phyloP scores from a whole-genome alignment of 768 basidiomycete genomes.

The Leccinum longicurvipes region DNA sequence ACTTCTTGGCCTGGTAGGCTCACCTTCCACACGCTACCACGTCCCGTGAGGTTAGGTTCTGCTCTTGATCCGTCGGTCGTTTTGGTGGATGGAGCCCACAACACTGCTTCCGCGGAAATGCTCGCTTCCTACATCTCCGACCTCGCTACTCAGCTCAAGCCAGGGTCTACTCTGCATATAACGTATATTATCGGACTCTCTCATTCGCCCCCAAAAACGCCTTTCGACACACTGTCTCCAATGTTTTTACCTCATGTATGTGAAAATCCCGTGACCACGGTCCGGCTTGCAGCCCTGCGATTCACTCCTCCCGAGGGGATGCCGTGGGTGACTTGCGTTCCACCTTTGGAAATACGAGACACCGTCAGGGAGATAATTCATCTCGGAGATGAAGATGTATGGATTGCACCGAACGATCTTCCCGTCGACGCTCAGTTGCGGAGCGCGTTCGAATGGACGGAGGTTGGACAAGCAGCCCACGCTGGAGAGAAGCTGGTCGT shows the following conservation, averaged over 20 bases:
- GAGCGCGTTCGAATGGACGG: conserved; percentile 51
- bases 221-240: conserved; percentile 65
- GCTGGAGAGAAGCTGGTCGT: conserved; percentile 51
- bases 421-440: conserved; percentile 35
- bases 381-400: conserved; percentile 40
- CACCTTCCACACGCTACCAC: conserved; percentile 52
- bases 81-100: conserved; percentile 94
- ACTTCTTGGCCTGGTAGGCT: conserved; percentile 83
- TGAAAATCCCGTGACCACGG: conserved; percentile 26
- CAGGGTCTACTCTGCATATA: conserved; percentile 35
- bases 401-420: conserved; percentile 37
- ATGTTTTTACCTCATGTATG: conserved; percentile 48
- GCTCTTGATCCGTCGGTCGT: conserved; percentile 35
- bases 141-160: conserved; percentile 28
- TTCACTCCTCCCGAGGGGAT: conserved; percentile 85
- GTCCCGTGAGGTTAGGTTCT: conserved; percentile 16
- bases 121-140: conserved; percentile 58
- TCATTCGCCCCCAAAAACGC: conserved; percentile 81
- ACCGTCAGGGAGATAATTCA: conserved; percentile 44
- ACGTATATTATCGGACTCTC: conserved; percentile 83
- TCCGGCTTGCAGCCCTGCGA: conserved; percentile 50
- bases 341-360: conserved; percentile 46
- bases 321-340: conserved; percentile 85
- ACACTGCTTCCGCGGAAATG: conserved; percentile 68
- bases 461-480: conserved; percentile 6